Percentiles rank a stretch among this genome's conserved stretches.
phyloP scores from a whole-genome alignment of 768 basidiomycete genomes.

The Porpolomopsis calyptriformis region DNA sequence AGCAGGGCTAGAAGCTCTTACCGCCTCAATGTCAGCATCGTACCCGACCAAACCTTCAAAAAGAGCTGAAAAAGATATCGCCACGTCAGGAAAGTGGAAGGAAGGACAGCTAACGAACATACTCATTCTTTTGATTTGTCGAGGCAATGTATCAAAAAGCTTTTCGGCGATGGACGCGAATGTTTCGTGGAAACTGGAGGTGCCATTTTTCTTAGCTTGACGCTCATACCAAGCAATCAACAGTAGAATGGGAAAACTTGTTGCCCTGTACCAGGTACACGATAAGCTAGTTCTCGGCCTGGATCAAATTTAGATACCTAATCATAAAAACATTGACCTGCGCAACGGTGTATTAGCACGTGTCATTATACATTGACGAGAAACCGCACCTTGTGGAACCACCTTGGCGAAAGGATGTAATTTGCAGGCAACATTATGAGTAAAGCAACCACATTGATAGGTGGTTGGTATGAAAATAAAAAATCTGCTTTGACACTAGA shows the following conservation, averaged over 20 bases:
- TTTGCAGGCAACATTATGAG: conserved; percentile 80
- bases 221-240: conserved; percentile 79
- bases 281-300: not conserved
- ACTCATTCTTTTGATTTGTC: conserved; percentile 67
- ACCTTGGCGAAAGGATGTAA: conserved; percentile 80
- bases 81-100: not conserved
- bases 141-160: conserved; percentile 64
- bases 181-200: conserved; percentile 64
- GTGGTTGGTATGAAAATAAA: conserved; percentile 89
- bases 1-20: conserved; percentile 22
- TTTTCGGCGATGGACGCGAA: conserved; percentile 56
- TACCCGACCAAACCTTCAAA: conserved; percentile 73
- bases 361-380: conserved; percentile 5
- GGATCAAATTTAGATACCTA: conserved; percentile 34
- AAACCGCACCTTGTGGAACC: conserved; percentile 85
- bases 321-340: conserved; percentile 86
- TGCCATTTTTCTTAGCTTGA: conserved; percentile 59
- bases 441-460: conserved; percentile 81
- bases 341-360: conserved; percentile 8
- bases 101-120: conserved; percentile 17
- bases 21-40: conserved; percentile 64
- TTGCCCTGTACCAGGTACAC: conserved; percentile 35
- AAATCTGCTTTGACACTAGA: conserved; percentile 78
- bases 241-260: conserved; percentile 78
- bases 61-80: conserved; percentile 38